Evolutionary conservation across 2,329 filamentous ascomycete genomes (phyloP).

Genomic region (Sporothrix pseudoabietina): DNA sequence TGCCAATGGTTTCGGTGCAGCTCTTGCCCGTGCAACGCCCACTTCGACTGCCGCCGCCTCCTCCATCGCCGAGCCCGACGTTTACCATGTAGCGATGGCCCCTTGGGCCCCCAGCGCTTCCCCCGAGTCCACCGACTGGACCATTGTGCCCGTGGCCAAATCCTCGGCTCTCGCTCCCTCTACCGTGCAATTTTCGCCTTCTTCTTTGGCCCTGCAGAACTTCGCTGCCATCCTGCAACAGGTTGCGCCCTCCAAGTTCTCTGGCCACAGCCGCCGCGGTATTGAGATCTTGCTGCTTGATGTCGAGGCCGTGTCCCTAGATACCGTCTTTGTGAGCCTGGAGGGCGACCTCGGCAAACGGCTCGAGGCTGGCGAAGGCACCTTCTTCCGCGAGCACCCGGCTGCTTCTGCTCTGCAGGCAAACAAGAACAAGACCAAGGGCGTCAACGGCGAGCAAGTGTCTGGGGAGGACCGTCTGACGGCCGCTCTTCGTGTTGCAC

Average conservation of each 20-base stretch:
- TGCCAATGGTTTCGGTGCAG: slow-evolving; percentile 29
- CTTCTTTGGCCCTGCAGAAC: slow-evolving; percentile 72
- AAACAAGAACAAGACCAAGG: slow-evolving; percentile 40
- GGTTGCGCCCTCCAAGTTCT: slow-evolving; percentile 73
- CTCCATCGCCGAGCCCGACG: slow-evolving; percentile 40
- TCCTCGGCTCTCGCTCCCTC: slow-evolving; percentile 69
- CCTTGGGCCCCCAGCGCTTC: slow-evolving; percentile 67
- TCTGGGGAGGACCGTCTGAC: slow-evolving; percentile 61
- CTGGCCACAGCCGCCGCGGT: slow-evolving; percentile 70
- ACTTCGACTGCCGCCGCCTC: slow-evolving; percentile 26
- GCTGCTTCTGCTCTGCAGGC: slow-evolving; percentile 35
- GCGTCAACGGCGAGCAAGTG: slow-evolving; percentile 37
- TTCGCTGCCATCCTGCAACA: slow-evolving; percentile 75
- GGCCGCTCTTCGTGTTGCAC: slow-evolving; percentile 70
- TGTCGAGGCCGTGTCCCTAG: slow-evolving; percentile 75
- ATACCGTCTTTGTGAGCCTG: slow-evolving; percentile 83
- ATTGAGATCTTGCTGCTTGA: slow-evolving; percentile 85
- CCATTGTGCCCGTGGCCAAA: slow-evolving; percentile 73
- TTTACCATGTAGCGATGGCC: slow-evolving; percentile 70
- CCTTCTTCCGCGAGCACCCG: slow-evolving; percentile 70
- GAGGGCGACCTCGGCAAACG: slow-evolving; percentile 79
- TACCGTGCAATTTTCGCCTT: slow-evolving; percentile 76
- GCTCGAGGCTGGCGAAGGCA: slow-evolving; percentile 79
- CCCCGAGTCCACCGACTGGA: slow-evolving; percentile 72
- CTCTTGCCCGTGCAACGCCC: slow-evolving; percentile 27